Evolutionary conservation across 1,139 yeast species (phyloP), one percentile per base, ranked within the genome.

Genomic region (Yamadazyma atlantica): DNA sequence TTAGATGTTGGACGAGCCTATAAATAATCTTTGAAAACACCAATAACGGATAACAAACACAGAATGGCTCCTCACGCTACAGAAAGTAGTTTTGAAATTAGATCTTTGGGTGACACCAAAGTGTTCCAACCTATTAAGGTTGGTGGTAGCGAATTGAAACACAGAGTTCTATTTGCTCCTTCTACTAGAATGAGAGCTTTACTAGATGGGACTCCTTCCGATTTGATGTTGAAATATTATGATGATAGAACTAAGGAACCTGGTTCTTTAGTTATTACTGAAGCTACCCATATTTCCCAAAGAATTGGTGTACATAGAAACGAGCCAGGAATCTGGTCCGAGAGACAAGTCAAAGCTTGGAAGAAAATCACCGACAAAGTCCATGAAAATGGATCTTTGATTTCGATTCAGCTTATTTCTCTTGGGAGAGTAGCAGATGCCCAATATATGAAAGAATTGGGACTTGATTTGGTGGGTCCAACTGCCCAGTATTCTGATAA

Each of bases 401-500:
- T 76, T 13, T 66, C 75, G 40, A 50, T 70, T 31, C 92, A 85
- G 59, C 52, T 84, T 32, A 80, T 85, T 83, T 69, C 64, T 32
- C 54, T 80, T 38, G 89, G 88, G 35, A 68, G 85, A 54, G 66
- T 64, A 29, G 79, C 77, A 5, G 63, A 53, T 42, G 71, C 82
- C 8, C 59, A 50, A 4, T 50, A 60, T 19, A 54, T 75, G 48
- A 73, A 75, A 38, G 50, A 54, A 32, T 43, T 48, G 32, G 71
- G 71, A 3, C 42, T 49, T 32, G 55, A 49, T 42, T 51, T 42
- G 29, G 26, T 57, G 24, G 57, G 58, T 21, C 54, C 68, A 24
- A 60, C 67, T 5, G 53, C 51, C 4, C 38, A 55, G n/a, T 59
- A 55, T 35, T 35, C 34, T 3, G 45, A 42, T 38, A 60, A 55